A percentile compares a stretch with the other conserved stretches of the same genome.
phyloP scores from a whole-genome alignment of 352 stramenopile species.

The Globisporangium nagaii region DNA sequence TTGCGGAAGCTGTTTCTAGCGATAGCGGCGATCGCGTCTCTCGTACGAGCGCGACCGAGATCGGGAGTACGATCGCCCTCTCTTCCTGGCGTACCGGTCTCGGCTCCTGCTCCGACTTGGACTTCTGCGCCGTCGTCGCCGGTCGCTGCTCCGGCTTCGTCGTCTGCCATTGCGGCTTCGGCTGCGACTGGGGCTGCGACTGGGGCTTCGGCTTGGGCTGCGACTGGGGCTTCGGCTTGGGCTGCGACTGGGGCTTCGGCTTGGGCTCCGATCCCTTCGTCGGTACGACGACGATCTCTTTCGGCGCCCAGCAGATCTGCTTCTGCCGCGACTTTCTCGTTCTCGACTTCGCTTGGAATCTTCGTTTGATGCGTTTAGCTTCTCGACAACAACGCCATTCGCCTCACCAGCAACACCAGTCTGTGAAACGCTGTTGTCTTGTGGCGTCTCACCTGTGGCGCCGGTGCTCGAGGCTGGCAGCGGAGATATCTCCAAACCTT shows the following conservation, averaged over 20 bases:
- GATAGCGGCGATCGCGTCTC: constrained; percentile 12
- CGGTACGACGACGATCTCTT: constrained; percentile 1
- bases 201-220: constrained; percentile 9
- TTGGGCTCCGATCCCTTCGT: not conserved
- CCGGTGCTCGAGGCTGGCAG: not conserved
- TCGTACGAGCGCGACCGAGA: constrained; percentile 24
- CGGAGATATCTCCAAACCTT: not conserved
- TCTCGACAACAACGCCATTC: not conserved
- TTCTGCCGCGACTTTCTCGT: not conserved
- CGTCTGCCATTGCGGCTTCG: constrained; percentile 16
- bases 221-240: constrained; percentile 12
- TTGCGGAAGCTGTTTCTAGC: no score
- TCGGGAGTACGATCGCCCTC: constrained; percentile 11
- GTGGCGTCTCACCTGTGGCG: not conserved
- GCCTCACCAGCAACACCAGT: no score
- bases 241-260: constrained; percentile 11
- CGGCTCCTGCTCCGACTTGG: constrained; percentile 12
- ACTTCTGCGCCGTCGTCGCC: constrained; percentile 5
- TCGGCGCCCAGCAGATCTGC: not conserved
- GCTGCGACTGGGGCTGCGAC: constrained; percentile 9
- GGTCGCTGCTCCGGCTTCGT: constrained; percentile 25
- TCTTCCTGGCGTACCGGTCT: not conserved
- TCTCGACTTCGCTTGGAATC: not conserved
- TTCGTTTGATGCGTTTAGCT: not conserved
- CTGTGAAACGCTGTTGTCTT: no score